Percentiles rank a stretch among this genome's conserved stretches.
phyloP scores from a whole-genome alignment of 306 rosid species.

The Cucurbita argyrosperma region DNA sequence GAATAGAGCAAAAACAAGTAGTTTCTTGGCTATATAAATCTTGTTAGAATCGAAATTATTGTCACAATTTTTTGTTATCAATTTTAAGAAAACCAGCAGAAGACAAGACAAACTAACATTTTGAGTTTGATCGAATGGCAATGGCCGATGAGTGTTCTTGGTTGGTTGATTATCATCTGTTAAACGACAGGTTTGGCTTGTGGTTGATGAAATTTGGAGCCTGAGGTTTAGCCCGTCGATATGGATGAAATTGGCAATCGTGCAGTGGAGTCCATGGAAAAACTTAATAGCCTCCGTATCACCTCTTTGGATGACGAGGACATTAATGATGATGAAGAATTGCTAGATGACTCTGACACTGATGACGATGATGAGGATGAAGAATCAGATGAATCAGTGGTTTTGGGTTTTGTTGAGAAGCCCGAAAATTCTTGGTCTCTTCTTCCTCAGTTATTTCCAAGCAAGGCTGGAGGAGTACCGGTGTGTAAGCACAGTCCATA shows the following conservation, averaged over 20 bases:
- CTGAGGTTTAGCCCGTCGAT: not conserved
- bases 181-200: not conserved
- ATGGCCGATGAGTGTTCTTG: not conserved
- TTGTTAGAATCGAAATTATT: no score
- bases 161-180: not conserved
- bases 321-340: slow-evolving; percentile 7
- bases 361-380: slow-evolving; percentile 23
- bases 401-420: slow-evolving; percentile 52
- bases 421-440: slow-evolving; percentile 41
- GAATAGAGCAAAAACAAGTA: no score
- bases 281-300: slow-evolving; percentile 26
- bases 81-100: no score
- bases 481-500: slow-evolving; percentile 17
- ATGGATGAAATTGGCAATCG: not conserved
- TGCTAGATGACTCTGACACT: slow-evolving; percentile 4
- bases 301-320: slow-evolving; percentile 27
- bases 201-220: not conserved
- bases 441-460: slow-evolving; percentile 50
- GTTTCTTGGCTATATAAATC: not conserved
- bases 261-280: slow-evolving; percentile 15
- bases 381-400: slow-evolving; percentile 23
- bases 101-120: no score
- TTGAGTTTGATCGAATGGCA: not conserved
- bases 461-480: slow-evolving; percentile 88
- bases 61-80: no score